phyloP scores from a whole-genome alignment of 2,329 filamentous ascomycete species.

The Diaporthe ilicicola region DNA sequence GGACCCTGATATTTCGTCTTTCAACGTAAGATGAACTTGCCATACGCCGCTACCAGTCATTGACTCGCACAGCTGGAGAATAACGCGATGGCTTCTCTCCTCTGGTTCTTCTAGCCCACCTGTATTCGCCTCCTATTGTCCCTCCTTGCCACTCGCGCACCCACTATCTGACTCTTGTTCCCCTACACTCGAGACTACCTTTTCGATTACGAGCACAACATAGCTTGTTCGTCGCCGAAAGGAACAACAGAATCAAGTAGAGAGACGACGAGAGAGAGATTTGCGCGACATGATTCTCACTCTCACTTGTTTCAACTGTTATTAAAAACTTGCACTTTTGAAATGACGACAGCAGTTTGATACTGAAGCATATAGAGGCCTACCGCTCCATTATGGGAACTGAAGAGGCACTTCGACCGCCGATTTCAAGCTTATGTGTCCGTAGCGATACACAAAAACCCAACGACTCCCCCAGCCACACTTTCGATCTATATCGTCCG shows the following conservation, averaged over 20 bases:
- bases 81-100: constrained; percentile 16
- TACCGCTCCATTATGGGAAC: constrained; percentile 23
- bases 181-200: too few relatives aligned
- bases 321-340: neutral
- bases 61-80: constrained; percentile 9
- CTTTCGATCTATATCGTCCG: neutral
- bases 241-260: neutral
- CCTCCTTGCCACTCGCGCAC: neutral
- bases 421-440: neutral
- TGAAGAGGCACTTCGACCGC: constrained; percentile 8
- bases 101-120: neutral
- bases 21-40: neutral
- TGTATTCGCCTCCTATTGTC: neutral
- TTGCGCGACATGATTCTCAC: constrained; percentile 6
- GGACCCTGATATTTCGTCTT: constrained; percentile 5
- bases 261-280: neutral
- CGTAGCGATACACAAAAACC: neutral
- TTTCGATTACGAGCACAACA: too few relatives aligned
- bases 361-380: neutral
- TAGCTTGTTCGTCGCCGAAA: neutral
- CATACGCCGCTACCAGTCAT: constrained; percentile 9
- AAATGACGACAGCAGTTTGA: constrained; percentile 21
- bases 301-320: neutral
- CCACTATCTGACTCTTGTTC: neutral
- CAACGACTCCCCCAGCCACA: neutral